Evolutionary conservation across 2,329 filamentous ascomycete genomes (phyloP).

Genomic region (Penicillium sp.): DNA sequence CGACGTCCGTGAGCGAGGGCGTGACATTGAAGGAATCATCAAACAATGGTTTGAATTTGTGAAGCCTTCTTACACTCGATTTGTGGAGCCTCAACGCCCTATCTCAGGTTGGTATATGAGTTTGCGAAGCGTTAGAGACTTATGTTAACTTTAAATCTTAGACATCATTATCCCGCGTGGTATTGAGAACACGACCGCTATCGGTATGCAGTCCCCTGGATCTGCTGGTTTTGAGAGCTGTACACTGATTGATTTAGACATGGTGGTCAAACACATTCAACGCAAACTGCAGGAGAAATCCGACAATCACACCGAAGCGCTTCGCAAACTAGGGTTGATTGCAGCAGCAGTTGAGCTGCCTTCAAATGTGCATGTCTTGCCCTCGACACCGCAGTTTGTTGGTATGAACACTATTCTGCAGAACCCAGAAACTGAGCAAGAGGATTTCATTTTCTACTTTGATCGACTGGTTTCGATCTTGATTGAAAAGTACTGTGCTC

Average conservation of each 20-base stretch:
- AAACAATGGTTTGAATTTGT: constrained; percentile 98
- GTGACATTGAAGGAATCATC: constrained; percentile 91
- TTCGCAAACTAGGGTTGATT: constrained; percentile 71
- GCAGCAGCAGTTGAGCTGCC: constrained; percentile 71
- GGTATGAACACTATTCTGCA: constrained; percentile 92
- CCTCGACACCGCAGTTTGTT: constrained; percentile 73
- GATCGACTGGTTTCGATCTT: constrained; percentile 82
- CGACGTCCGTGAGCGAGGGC: constrained; percentile 82
- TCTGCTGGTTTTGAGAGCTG: not conserved
- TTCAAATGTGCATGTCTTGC: constrained; percentile 68
- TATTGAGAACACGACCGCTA: constrained; percentile 90
- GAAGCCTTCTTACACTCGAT: constrained; percentile 95
- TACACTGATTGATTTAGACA: constrained; percentile 53
- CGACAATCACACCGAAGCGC: constrained; percentile 71
- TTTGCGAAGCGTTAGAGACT: not conserved
- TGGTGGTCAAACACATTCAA: constrained; percentile 92
- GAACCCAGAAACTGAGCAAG: constrained; percentile 71
- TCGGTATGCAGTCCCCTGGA: constrained; percentile 45
- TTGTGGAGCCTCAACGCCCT: constrained; percentile 85
- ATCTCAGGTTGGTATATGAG: constrained; percentile 62
- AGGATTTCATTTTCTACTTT: constrained; percentile 98
- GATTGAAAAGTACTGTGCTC: constrained; percentile 60
- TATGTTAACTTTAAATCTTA: constrained; percentile 26
- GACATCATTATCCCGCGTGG: constrained; percentile 95
- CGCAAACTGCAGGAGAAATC: constrained; percentile 86